Percentiles rank a stretch among this genome's conserved stretches.
These are phyloP conservation scores for Dianthus caryophyllus DNA, from an alignment of 148 eudicot species.

Conservation along the genomic window DNA sequence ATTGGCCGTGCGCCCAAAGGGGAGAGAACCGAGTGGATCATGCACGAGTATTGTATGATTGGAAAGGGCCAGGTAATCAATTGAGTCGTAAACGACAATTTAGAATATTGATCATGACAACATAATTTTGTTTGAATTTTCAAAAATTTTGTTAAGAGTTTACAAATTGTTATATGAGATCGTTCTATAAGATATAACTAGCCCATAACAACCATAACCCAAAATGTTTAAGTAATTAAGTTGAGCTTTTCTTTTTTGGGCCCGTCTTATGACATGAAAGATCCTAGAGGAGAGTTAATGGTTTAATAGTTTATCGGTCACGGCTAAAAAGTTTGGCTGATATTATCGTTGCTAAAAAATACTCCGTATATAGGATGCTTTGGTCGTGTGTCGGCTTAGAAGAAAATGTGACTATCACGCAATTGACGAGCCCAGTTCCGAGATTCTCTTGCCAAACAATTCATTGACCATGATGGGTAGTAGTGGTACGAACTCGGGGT, in stretches of 20 bases:
- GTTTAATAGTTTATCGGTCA: too few species aligned
- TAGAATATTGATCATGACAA: too few species aligned
- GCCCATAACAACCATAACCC: too few species aligned
- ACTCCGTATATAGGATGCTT: conserved; percentile 61
- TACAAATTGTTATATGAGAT: too few species aligned
- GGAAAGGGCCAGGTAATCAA: conserved; percentile 58
- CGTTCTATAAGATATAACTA: too few species aligned
- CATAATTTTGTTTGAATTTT: too few species aligned
- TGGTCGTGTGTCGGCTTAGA: conserved; percentile 75
- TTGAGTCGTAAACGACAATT: too few species aligned
- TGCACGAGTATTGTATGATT: conserved; percentile 74
- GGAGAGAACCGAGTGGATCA: conserved; percentile 91
- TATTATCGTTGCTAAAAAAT: not conserved
- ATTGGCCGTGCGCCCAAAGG: conserved; percentile 88
- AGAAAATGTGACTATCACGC: conserved; percentile 44
- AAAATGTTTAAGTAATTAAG: too few species aligned
- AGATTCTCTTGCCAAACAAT: conserved; percentile 16
- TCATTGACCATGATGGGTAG: conserved; percentile 20
- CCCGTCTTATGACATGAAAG: too few species aligned
- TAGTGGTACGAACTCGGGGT: conserved; percentile 28
- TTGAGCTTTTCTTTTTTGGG: too few species aligned
- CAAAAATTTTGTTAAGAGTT: too few species aligned
- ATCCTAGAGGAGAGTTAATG: too few species aligned
- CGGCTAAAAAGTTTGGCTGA: not conserved
- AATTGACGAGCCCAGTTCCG: conserved; percentile 30